Evolutionary conservation across 371 early-diverging fungal genomes (phyloP).

Genomic region (Mucor irregularis): DNA sequence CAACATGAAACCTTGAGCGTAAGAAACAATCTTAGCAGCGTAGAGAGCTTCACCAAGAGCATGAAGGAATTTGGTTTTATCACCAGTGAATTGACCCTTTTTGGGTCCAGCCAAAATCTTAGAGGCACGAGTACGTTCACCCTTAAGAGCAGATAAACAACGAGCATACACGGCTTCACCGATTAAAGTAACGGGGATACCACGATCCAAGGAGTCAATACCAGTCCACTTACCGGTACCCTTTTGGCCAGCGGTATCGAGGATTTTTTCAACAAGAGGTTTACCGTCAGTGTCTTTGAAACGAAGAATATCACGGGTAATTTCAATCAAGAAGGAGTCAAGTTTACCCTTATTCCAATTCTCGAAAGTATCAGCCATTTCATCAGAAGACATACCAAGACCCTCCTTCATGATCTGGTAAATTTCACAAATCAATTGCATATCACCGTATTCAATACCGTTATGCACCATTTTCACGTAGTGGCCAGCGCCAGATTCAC

Average conservation of each 20-base stretch:
- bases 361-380: slow-evolving; percentile 86
- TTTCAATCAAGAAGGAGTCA: slow-evolving; percentile 97
- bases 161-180: slow-evolving; percentile 98
- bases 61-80: slow-evolving; percentile 81
- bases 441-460: slow-evolving; percentile 99
- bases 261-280: slow-evolving; percentile 91
- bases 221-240: slow-evolving; percentile 99
- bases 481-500: slow-evolving; percentile 97
- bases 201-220: slow-evolving; percentile 88
- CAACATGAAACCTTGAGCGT: slow-evolving; percentile 99
- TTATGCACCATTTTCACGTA: slow-evolving; percentile 99
- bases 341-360: slow-evolving; percentile 95
- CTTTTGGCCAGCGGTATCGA: slow-evolving; percentile 97
- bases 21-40: slow-evolving; percentile 96
- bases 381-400: slow-evolving; percentile 74
- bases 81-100: slow-evolving; percentile 67
- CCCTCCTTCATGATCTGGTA: slow-evolving; percentile 90
- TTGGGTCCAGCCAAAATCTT: slow-evolving; percentile 79
- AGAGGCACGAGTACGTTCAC: slow-evolving; percentile 88
- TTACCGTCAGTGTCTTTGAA: slow-evolving; percentile 86
- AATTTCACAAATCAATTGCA: slow-evolving; percentile 98
- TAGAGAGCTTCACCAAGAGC: slow-evolving; percentile 92
- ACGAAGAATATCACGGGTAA: slow-evolving; percentile 88
- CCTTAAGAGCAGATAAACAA: slow-evolving; percentile 92
- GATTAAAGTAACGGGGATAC: slow-evolving; percentile 93